Percentiles rank a stretch among this genome's conserved stretches.
These are phyloP conservation scores for Epichloe hybrida DNA, from an alignment of 2,329 filamentous ascomycete species.

Conservation along the genomic window DNA sequence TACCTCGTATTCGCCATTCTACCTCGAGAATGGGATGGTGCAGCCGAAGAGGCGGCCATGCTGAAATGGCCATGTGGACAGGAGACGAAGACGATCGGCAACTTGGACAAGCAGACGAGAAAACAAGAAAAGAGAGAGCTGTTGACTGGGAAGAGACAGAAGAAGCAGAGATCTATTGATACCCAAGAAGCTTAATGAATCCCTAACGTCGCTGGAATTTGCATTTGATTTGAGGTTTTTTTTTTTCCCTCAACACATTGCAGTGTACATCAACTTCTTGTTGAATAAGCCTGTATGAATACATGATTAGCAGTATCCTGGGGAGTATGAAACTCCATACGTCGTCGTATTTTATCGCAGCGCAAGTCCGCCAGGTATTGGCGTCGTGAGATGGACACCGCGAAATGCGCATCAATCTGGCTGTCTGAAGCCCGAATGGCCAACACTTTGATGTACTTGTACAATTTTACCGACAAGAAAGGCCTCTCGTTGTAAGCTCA, in stretches of 20 bases:
- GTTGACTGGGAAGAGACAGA: conserved; percentile 32
- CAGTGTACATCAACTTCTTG: not conserved
- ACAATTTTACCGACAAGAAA: conserved; percentile 18
- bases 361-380: conserved; percentile 16
- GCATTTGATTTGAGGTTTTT: not conserved
- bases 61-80: conserved; percentile 49
- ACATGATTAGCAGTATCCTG: conserved; percentile 16
- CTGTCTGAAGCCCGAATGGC: conserved; percentile 15
- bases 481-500: conserved; percentile 2
- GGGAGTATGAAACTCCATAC: conserved; percentile 15
- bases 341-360: conserved; percentile 8
- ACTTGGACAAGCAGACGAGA: conserved; percentile 37
- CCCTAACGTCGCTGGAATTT: not conserved
- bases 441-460: conserved; percentile 19
- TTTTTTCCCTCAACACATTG: not conserved
- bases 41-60: conserved; percentile 59
- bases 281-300: conserved; percentile 16
- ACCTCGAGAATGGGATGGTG: conserved; percentile 72
- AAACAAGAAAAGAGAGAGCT: conserved; percentile 44
- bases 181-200: conserved; percentile 5
- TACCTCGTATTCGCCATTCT: conserved; percentile 89
- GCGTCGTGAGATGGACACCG: conserved; percentile 16
- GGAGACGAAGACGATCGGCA: conserved; percentile 38
- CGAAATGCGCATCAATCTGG: conserved; percentile 9
- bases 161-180: conserved; percentile 17